These are phyloP conservation scores for Apophysomyces sp. DNA, from an alignment of 371 early-diverging fungal genomes.

Conservation along the genomic window DNA sequence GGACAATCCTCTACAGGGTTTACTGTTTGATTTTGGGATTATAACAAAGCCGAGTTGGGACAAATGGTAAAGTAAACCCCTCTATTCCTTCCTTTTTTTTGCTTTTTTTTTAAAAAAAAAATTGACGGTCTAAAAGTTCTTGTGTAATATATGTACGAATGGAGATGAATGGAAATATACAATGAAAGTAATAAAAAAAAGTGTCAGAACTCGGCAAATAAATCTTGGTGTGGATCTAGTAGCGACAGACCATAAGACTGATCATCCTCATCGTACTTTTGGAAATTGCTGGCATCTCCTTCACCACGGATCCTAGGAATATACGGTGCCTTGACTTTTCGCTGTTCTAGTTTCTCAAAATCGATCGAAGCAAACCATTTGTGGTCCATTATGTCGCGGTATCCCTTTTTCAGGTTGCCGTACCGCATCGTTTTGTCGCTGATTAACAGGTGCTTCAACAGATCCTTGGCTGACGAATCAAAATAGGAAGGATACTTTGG, in stretches of 20 bases:
- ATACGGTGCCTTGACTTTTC: slow-evolving; percentile 84
- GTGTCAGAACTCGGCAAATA: neutral
- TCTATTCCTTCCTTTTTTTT: too few species aligned
- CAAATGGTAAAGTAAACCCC: too few species aligned
- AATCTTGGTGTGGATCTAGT: slow-evolving; percentile 16
- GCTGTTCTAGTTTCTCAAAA: slow-evolving; percentile 74
- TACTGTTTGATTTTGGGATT: too few species aligned
- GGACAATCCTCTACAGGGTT: too few species aligned
- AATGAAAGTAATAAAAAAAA: neutral
- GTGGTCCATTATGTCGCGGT: slow-evolving; percentile 77
- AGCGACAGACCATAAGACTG: slow-evolving; percentile 51
- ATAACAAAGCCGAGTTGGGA: too few species aligned
- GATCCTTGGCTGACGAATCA: slow-evolving; percentile 79
- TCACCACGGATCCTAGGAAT: slow-evolving; percentile 75
- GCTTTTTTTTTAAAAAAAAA: too few species aligned
- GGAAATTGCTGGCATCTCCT: slow-evolving; percentile 94
- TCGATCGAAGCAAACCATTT: slow-evolving; percentile 93
- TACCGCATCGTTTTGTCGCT: slow-evolving; percentile 86
- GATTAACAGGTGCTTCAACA: slow-evolving; percentile 84
- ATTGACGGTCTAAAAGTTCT: neutral
- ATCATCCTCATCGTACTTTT: slow-evolving; percentile 81
- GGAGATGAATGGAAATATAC: neutral
- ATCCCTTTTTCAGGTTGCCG: slow-evolving; percentile 86
- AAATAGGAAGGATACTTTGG: slow-evolving; percentile 85
- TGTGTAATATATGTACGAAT: neutral